phyloP scores from a whole-genome alignment of 1,284 basidiomycete genomes.

The Heterobasidion parviporum region DNA sequence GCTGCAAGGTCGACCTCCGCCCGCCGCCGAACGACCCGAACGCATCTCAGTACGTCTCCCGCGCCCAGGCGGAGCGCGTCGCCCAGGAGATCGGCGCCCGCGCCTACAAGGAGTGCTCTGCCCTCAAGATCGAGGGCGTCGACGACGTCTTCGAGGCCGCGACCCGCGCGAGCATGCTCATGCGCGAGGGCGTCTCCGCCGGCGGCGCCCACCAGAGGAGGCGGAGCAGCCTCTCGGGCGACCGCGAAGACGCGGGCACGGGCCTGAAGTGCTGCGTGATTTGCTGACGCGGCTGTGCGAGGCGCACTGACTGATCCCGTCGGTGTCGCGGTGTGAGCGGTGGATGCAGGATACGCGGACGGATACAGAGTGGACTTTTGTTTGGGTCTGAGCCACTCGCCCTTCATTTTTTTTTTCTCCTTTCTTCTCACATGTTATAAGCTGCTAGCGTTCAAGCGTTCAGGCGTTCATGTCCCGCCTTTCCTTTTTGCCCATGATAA shows the following conservation, averaged over 20 bases:
- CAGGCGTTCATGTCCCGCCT: no score
- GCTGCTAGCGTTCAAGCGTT: no score
- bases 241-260: slow-evolving; percentile 18
- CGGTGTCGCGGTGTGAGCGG: neutral
- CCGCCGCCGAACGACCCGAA: slow-evolving; percentile 39
- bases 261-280: slow-evolving; percentile 54
- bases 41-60: slow-evolving; percentile 48
- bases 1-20: slow-evolving; percentile 82
- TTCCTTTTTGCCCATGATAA: no score
- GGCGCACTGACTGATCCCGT: no score
- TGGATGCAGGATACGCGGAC: neutral
- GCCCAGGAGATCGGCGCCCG: slow-evolving; percentile 79
- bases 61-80: slow-evolving; percentile 70
- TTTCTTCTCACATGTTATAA: no score
- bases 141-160: slow-evolving; percentile 95
- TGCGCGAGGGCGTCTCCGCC: slow-evolving; percentile 71
- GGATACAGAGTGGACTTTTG: no score
- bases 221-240: slow-evolving; percentile 12
- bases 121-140: slow-evolving; percentile 87
- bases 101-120: slow-evolving; percentile 90
- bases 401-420: no score
- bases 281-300: slow-evolving; percentile 24
- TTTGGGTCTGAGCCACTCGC: no score
- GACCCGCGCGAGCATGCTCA: slow-evolving; percentile 89
- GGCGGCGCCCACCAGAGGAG: slow-evolving; percentile 9